phyloP scores from a whole-genome alignment of 768 basidiomycete genomes.

The Suillus tomentosus region DNA sequence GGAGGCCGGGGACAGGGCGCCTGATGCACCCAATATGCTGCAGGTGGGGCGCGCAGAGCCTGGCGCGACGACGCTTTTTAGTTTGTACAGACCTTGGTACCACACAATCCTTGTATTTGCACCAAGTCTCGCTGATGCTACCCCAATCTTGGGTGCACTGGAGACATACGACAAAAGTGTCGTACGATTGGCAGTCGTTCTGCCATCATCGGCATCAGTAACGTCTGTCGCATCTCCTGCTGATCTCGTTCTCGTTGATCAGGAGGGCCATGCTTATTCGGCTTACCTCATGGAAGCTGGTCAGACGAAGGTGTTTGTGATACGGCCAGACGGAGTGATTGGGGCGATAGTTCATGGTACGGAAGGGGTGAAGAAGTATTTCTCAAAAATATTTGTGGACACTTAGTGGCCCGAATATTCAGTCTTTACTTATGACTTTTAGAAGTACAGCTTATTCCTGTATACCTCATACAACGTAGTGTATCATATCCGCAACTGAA shows the following conservation, averaged over 20 bases:
- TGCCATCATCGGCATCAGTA: not conserved
- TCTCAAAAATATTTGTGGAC: conserved; percentile 17
- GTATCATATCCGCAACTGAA: not conserved
- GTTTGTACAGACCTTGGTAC: conserved; percentile 24
- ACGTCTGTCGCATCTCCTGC: conserved; percentile 12
- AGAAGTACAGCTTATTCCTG: not conserved
- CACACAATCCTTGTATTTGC: conserved; percentile 38
- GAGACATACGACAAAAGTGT: not conserved
- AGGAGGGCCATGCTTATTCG: conserved; percentile 36
- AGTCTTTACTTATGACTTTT: not conserved
- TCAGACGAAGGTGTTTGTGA: conserved; percentile 33
- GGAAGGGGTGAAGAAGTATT: conserved; percentile 17
- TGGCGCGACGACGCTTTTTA: conserved; percentile 26
- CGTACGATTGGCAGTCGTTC: conserved; percentile 9
- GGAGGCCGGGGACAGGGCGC: conserved; percentile 49
- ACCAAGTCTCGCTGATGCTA: conserved; percentile 8
- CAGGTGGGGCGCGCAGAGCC: conserved; percentile 8
- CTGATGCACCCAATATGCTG: conserved; percentile 40
- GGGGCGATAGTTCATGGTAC: conserved; percentile 37
- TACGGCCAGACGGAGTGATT: conserved; percentile 45
- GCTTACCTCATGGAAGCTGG: conserved; percentile 36
- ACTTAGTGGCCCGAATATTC: not conserved
- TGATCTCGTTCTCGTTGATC: conserved; percentile 37
- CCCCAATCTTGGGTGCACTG: not conserved
- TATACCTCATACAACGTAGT: not conserved